Evolutionary conservation across 768 basidiomycete species (phyloP).

Genomic region (Serendipita indica): DNA sequence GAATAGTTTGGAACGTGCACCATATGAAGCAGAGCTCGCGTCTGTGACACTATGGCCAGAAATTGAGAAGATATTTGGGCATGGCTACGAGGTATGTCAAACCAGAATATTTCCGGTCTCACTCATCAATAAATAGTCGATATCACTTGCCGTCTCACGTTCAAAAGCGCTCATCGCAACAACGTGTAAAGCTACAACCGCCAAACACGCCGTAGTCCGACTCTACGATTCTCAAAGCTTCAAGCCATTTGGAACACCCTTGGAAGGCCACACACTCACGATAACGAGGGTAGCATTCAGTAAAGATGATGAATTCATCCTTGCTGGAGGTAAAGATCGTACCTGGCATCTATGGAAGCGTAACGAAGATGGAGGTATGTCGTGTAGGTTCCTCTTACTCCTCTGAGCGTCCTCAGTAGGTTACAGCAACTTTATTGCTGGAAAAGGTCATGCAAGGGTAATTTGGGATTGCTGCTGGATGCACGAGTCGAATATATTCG

Average conservation of each 20-base stretch:
- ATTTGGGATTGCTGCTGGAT: slow-evolving; percentile 95
- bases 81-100: slow-evolving; percentile 89
- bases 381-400: slow-evolving; percentile 6
- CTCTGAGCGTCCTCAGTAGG: slow-evolving; percentile 9
- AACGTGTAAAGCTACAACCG: slow-evolving; percentile 73
- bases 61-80: slow-evolving; percentile 90
- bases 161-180: slow-evolving; percentile 62
- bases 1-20: slow-evolving; percentile 18
- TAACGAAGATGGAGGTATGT: slow-evolving; percentile 29
- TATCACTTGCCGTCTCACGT: slow-evolving; percentile 63
- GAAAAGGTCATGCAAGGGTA: slow-evolving; percentile 82
- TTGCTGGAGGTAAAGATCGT: slow-evolving; percentile 84
- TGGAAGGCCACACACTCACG: slow-evolving; percentile 76
- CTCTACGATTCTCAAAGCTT: slow-evolving; percentile 61
- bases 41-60: slow-evolving; percentile 91
- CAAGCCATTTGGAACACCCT: slow-evolving; percentile 52
- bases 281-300: slow-evolving; percentile 86
- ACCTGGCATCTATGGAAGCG: slow-evolving; percentile 72
- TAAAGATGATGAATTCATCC: slow-evolving; percentile 57
- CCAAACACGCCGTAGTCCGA: slow-evolving; percentile 82
- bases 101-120: neutral
- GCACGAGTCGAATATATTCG: slow-evolving; percentile 60
- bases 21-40: slow-evolving; percentile 85
- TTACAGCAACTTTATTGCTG: slow-evolving; percentile 47
- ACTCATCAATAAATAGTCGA: slow-evolving; percentile 36